Base-by-base conservation (phyloP, 306 rosid genomes). In the Trifolium pratense region DNA sequence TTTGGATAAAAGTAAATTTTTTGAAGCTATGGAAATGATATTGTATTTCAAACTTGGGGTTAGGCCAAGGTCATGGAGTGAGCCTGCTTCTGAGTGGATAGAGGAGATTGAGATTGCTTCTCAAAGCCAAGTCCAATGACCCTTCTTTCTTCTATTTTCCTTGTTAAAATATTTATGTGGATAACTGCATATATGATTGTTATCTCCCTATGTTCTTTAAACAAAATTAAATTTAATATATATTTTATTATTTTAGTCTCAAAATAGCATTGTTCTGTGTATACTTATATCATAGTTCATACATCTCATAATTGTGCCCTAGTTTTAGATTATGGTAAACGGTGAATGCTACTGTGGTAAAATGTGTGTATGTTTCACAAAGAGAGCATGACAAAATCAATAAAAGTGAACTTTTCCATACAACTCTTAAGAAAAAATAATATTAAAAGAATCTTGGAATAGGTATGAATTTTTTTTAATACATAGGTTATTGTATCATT, bases 31-130 rank as follows among this genome's bases (percentile, higher is more conserved):
- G 86, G 98, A 91, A 79, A 82, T 93, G 97, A 26, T 93, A 0
- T 62, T 91, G 87, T 93, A 79, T 76, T 89, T 89, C 67, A 83
- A 84, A 74, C 70, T 82, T 3, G 88, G 97, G 16, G 75, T 87
- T 58, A 83, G 84, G 55, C 97, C 98, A 1, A 84, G 97, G 80
- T 87, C 97, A 9, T 91, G 97, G 98, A 79, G 80, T 74, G 97
- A 93, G 39, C 93, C 98, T 39, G 70, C 32, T 72, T 71, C 92
- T 51, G 93, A 86, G 40, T 91, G 98, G 98, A 73, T 69, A 14
- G 92, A 93, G 79, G 94, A 87, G 62, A 52, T 18, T 15, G 82
- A 87, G 51, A 77, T 16, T 13, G 37, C 84, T 74, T 75, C 86
- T 52, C 65, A 79, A 75, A 21, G 68, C 29, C 39, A 75, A 70